These are phyloP conservation scores for Tuber magnatum DNA, from an alignment of 495 filamentous ascomycete species.

Conservation along the genomic window DNA sequence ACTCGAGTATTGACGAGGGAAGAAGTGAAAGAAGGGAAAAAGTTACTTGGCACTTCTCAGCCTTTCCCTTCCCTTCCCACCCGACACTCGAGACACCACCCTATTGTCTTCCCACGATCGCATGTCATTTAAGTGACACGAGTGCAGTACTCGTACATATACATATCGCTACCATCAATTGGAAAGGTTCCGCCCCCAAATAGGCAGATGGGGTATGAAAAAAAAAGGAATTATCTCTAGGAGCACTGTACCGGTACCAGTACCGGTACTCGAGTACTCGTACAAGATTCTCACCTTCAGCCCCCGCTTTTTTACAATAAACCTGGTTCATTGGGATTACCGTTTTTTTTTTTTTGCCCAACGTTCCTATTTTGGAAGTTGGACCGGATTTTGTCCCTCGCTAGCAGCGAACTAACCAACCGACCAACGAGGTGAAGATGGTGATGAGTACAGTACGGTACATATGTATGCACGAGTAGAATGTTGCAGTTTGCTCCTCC, in stretches of 20 bases:
- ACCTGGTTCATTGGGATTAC: neutral
- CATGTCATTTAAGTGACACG: neutral
- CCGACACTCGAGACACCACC: neutral
- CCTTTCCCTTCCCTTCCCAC: neutral
- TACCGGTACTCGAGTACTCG: too few species aligned
- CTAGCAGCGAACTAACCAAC: neutral
- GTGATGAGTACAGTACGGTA: neutral
- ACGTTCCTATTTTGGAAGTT: neutral
- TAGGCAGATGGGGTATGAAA: neutral
- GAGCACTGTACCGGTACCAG: neutral
- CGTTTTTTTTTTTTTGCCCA: neutral
- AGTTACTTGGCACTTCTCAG: neutral
- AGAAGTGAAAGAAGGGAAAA: neutral
- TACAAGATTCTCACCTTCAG: neutral
- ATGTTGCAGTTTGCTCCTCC: neutral
- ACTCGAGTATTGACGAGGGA: neutral
- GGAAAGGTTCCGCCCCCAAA: neutral
- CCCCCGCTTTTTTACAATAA: neutral
- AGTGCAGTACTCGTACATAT: neutral
- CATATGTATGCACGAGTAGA: neutral
- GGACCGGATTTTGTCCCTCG: neutral
- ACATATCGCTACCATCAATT: neutral
- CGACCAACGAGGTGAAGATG: neutral
- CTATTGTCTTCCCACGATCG: too few species aligned
- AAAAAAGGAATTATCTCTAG: neutral